These are phyloP conservation scores for Xylaria intraflava DNA, from an alignment of 495 filamentous ascomycete species.

Conservation along the genomic window DNA sequence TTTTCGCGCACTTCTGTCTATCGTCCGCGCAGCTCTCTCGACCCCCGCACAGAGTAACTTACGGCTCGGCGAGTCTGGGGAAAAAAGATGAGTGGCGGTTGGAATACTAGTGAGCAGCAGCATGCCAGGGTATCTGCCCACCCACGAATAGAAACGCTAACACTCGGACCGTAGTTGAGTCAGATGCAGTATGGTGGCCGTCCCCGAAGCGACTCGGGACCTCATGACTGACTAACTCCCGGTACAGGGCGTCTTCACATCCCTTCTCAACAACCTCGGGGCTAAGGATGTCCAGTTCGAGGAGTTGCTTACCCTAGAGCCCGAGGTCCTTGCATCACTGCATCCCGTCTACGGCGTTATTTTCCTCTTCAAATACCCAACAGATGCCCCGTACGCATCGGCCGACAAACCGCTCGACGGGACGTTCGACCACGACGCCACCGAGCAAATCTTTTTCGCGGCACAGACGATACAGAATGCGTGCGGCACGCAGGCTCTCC, in stretches of 20 bases:
- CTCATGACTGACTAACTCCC: constrained; percentile 7
- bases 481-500: constrained; percentile 92
- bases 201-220: background rate
- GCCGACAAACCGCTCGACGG: constrained; percentile 66
- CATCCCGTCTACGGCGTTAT: constrained; percentile 94
- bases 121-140: constrained; percentile 2
- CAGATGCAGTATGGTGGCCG: constrained; percentile 66
- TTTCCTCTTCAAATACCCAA: constrained; percentile 98
- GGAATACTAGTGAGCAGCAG: constrained; percentile 50
- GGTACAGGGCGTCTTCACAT: constrained; percentile 89
- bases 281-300: constrained; percentile 94
- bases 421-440: constrained; percentile 64
- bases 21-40: background rate
- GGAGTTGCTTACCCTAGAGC: constrained; percentile 86
- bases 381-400: constrained; percentile 56
- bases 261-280: constrained; percentile 83
- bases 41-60: constrained; percentile 12
- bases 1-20: constrained; percentile 1
- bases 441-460: constrained; percentile 84
- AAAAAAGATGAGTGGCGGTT: constrained; percentile 50
- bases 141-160: constrained; percentile 16
- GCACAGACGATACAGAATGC: constrained; percentile 98
- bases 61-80: constrained; percentile 12
- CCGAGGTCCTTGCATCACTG: constrained; percentile 67
- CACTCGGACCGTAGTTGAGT: constrained; percentile 66